Percentiles rank a stretch among this genome's conserved stretches.
phyloP scores from a whole-genome alignment of 805 yeast species.

The Candida chilensis region DNA sequence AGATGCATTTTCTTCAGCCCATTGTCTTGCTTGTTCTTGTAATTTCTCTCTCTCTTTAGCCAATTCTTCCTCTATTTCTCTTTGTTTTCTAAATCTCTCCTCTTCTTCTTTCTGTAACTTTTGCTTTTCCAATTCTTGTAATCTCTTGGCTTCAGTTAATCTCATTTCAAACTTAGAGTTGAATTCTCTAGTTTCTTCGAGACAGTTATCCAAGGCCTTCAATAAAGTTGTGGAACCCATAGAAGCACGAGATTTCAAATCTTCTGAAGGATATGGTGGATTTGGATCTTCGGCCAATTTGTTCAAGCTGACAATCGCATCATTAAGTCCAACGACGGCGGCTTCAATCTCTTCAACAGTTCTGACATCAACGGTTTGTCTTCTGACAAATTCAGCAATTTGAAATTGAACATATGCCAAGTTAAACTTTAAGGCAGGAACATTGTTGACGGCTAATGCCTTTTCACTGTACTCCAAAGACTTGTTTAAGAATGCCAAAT shows the following conservation, averaged over 20 bases:
- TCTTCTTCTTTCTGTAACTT: constrained; percentile 24
- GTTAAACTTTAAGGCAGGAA: constrained; percentile 58
- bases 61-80: constrained; percentile 33
- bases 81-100: constrained; percentile 30
- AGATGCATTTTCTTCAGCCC: constrained; percentile 39
- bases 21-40: constrained; percentile 48
- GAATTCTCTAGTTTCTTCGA: constrained; percentile 64
- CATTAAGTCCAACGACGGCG: constrained; percentile 46
- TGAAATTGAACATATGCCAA: constrained; percentile 80
- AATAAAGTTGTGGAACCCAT: constrained; percentile 73
- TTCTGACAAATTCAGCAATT: constrained; percentile 73
- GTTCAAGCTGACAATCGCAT: constrained; percentile 52
- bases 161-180: constrained; percentile 49
- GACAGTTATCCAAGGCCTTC: constrained; percentile 59
- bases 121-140: constrained; percentile 48
- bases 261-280: constrained; percentile 75
- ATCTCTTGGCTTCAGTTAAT: constrained; percentile 64
- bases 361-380: constrained; percentile 50
- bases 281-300: constrained; percentile 47
- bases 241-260: constrained; percentile 77
- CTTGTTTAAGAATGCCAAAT: constrained; percentile 45
- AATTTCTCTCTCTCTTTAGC: constrained; percentile 37
- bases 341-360: constrained; percentile 49
- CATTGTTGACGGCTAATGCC: constrained; percentile 36
- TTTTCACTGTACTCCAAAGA: constrained; percentile 55